A percentile compares a stretch with the other conserved stretches of the same genome.
These are phyloP conservation scores for Juncus inflexus DNA, from an alignment of 176 grass and related monocot species.

Conservation along the genomic window DNA sequence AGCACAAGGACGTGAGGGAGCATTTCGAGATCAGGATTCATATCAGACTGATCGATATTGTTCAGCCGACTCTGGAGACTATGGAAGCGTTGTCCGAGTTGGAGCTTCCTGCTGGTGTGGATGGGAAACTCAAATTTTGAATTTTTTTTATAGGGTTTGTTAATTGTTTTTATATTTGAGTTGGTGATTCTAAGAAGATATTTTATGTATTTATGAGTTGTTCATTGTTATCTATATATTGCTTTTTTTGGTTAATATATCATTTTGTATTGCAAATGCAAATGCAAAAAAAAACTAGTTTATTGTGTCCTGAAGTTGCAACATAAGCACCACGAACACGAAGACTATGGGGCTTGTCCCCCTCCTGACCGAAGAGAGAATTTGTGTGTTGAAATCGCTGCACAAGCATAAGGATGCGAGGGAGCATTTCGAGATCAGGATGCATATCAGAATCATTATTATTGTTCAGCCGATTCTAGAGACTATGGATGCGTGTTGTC, in stretches of 20 bases:
- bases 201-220: not conserved
- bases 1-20: conserved; percentile 89
- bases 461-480: conserved; percentile 89
- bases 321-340: not conserved
- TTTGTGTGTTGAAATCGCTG: conserved; percentile 94
- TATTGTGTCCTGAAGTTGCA: no score
- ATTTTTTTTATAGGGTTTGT: not conserved
- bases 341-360: conserved; percentile 51
- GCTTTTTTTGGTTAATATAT: no score
- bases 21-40: conserved; percentile 95
- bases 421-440: conserved; percentile 93
- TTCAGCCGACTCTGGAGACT: conserved; percentile 88
- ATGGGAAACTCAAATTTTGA: conserved; percentile 34
- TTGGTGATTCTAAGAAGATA: not conserved
- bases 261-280: no score
- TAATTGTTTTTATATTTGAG: not conserved
- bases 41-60: conserved; percentile 84
- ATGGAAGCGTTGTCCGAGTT: conserved; percentile 93
- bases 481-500: conserved; percentile 95
- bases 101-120: conserved; percentile 88
- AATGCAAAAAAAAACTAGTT: no score
- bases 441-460: conserved; percentile 74
- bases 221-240: not conserved
- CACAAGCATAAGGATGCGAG: conserved; percentile 91
- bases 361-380: conserved; percentile 62